Conservation (phyloP, 164 flowering plant genomes). For the Buxus sempervirens region DNA sequence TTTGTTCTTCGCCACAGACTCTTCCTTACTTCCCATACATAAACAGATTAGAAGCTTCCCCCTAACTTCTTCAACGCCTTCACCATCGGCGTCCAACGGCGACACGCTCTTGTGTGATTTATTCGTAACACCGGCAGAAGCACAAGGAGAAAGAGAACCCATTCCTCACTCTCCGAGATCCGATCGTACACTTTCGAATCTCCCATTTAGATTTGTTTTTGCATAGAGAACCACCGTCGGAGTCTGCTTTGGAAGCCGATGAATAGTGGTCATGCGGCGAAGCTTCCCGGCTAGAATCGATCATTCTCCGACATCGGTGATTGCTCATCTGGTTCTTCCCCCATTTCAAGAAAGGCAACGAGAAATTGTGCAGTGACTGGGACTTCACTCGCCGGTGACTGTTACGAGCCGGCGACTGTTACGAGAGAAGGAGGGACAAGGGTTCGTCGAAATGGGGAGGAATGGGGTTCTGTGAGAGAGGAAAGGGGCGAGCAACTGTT, state of each 20-base stretch:
- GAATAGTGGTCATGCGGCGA: constrained; percentile 5
- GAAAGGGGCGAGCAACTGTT: too few species aligned
- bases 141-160: constrained; percentile 15
- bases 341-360: constrained; percentile 43
- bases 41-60: neutral
- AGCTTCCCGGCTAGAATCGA: constrained; percentile 4
- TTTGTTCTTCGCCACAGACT: neutral
- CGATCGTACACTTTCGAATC: constrained; percentile 5
- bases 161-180: constrained; percentile 24
- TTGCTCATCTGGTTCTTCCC: constrained; percentile 28
- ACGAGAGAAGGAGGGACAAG: too few species aligned
- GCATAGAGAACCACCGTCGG: constrained; percentile 1
- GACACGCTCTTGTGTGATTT: neutral
- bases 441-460: too few species aligned
- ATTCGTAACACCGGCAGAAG: constrained; percentile 1
- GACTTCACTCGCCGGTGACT: too few species aligned
- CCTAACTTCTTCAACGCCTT: neutral
- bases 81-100: neutral
- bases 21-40: neutral
- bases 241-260: neutral
- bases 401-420: too few species aligned
- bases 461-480: too few species aligned
- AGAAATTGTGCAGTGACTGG: constrained; percentile 55
- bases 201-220: constrained; percentile 4
- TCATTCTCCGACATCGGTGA: constrained; percentile 19